Evolutionary conservation across 495 filamentous ascomycete genomes (phyloP).

Genomic region (Terfezia claveryi): DNA sequence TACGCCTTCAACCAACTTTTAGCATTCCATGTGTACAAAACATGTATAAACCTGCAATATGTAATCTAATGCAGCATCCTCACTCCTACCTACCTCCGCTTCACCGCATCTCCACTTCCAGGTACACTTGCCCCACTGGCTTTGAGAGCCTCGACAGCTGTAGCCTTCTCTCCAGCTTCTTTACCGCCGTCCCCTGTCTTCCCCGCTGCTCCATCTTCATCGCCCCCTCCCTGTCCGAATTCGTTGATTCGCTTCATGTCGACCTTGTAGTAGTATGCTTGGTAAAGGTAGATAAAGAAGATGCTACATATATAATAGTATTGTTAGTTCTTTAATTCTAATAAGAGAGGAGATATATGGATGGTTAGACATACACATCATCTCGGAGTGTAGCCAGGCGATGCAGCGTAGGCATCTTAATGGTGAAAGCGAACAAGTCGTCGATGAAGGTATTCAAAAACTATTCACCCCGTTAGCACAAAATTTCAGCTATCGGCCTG

Average conservation of each 20-base stretch:
- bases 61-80: too few relatives aligned
- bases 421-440: conserved; percentile 89
- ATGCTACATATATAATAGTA: conserved; percentile 24
- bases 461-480: conserved; percentile 1
- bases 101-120: neutral
- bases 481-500: neutral
- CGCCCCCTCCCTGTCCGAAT: conserved; percentile 87
- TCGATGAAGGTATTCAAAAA: conserved; percentile 44
- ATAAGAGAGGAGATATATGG: neutral
- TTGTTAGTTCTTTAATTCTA: neutral
- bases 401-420: conserved; percentile 95
- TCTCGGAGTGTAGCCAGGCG: conserved; percentile 84
- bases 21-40: too few relatives aligned
- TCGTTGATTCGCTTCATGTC: conserved; percentile 90
- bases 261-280: conserved; percentile 76
- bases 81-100: neutral
- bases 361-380: conserved; percentile 32
- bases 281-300: conserved; percentile 97
- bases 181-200: conserved; percentile 16
- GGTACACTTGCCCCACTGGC: neutral
- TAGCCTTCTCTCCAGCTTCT: conserved; percentile 24
- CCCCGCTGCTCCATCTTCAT: conserved; percentile 45
- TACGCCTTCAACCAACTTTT: too few relatives aligned
- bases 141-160: conserved; percentile 13
- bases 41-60: too few relatives aligned